These are phyloP conservation scores for Thozetella sp. DNA, from an alignment of 495 filamentous ascomycete species.

Conservation along the genomic window DNA sequence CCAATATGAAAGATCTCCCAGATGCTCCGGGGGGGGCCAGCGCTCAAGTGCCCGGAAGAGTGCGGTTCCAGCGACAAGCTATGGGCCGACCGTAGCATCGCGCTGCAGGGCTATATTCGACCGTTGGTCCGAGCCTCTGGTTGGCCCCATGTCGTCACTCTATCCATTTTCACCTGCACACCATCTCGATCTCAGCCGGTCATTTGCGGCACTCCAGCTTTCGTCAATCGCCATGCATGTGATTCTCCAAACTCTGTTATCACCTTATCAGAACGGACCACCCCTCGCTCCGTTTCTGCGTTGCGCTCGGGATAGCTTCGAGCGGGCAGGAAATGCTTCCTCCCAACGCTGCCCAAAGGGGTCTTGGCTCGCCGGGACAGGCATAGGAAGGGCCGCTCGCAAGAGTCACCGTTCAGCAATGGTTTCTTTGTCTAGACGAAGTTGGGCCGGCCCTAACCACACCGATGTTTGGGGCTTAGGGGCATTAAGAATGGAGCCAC, in stretches of 20 bases:
- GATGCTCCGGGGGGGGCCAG: no score
- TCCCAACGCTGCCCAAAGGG: no score
- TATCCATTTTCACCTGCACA: not conserved
- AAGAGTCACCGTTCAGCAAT: no score
- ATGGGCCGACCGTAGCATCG: not conserved
- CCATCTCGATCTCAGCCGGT: slow-evolving; percentile 1
- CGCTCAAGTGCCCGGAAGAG: no score
- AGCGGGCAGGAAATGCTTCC: no score
- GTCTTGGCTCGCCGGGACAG: no score
- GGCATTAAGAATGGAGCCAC: not conserved
- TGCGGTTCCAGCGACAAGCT: no score
- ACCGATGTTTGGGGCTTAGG: not conserved
- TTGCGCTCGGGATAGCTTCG: no score
- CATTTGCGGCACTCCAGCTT: not conserved
- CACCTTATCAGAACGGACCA: not conserved
- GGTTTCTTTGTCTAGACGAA: not conserved
- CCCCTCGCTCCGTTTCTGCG: not conserved
- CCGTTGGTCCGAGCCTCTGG: not conserved
- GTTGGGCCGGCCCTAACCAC: not conserved
- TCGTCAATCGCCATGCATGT: slow-evolving; percentile 5
- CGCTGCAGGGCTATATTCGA: not conserved
- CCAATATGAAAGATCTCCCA: no score
- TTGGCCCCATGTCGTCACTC: not conserved
- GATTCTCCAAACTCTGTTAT: slow-evolving; percentile 6
- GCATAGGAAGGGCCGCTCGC: no score